A percentile compares a stretch with the other conserved stretches of the same genome.
These are phyloP conservation scores for Fusarium caatingaense DNA, from an alignment of 2,329 filamentous ascomycete species.

Conservation along the genomic window DNA sequence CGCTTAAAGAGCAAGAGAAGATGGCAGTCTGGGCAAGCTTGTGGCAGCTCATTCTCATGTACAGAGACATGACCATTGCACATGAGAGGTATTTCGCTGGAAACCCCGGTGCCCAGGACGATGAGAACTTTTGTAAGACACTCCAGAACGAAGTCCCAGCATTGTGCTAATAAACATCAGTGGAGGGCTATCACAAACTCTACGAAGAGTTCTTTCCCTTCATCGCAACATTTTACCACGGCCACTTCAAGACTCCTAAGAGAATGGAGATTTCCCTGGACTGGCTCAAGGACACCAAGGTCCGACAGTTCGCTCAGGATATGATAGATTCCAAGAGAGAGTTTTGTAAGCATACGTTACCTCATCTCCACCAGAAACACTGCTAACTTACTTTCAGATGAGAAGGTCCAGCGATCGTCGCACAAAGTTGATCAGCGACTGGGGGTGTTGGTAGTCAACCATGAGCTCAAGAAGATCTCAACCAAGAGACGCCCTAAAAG, in stretches of 20 bases:
- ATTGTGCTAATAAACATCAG: slow-evolving; percentile 28
- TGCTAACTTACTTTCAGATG: slow-evolving; percentile 46
- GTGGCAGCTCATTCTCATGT: slow-evolving; percentile 63
- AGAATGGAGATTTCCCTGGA: slow-evolving; percentile 54
- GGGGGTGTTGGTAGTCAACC: slow-evolving; percentile 52
- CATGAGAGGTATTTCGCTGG: slow-evolving; percentile 47
- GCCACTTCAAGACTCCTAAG: slow-evolving; percentile 56
- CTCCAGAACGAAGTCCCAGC: neutral
- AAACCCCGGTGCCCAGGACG: slow-evolving; percentile 38
- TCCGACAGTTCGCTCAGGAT: slow-evolving; percentile 47
- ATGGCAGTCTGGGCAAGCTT: slow-evolving; percentile 61
- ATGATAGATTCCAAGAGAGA: slow-evolving; percentile 51
- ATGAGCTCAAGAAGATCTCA: slow-evolving; percentile 56
- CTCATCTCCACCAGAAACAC: neutral
- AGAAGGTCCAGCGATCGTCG: slow-evolving; percentile 48
- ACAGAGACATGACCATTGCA: slow-evolving; percentile 55
- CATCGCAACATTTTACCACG: slow-evolving; percentile 55
- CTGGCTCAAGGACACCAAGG: slow-evolving; percentile 50
- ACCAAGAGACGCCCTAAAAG: slow-evolving; percentile 47
- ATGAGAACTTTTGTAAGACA: slow-evolving; percentile 42
- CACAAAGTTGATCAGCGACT: slow-evolving; percentile 51
- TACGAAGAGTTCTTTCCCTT: slow-evolving; percentile 53
- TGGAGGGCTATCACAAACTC: slow-evolving; percentile 45
- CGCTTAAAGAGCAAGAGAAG: slow-evolving; percentile 54
- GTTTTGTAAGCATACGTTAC: slow-evolving; percentile 50